Conservation (phyloP, 352 stramenopile genomes). For the Globisporangium nunn region DNA sequence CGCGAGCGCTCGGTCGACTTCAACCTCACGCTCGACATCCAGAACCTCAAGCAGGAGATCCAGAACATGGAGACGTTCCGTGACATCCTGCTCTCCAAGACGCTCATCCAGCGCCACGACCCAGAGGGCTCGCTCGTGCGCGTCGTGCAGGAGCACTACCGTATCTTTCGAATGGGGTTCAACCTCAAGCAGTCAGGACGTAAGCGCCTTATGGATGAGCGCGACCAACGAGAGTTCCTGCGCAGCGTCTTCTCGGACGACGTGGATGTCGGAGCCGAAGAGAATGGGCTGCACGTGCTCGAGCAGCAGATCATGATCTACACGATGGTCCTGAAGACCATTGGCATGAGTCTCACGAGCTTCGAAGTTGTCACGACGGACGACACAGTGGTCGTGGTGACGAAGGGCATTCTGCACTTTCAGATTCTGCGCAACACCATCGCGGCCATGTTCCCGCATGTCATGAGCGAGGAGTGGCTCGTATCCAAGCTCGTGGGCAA, state of each 20-base stretch:
- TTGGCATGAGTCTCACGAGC: conserved; percentile 19
- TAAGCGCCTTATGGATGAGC: conserved; percentile 15
- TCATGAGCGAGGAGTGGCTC: conserved; percentile 31
- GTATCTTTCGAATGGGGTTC: conserved; percentile 19
- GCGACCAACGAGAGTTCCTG: conserved; percentile 28
- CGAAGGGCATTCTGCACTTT: conserved; percentile 24
- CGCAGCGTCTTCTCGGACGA: conserved; percentile 27
- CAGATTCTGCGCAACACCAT: conserved; percentile 43
- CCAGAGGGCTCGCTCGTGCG: conserved; percentile 21
- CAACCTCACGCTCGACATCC: conserved; percentile 30
- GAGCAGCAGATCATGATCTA: conserved; percentile 37
- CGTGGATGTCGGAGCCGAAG: conserved; percentile 25
- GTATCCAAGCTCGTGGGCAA: conserved; percentile 31
- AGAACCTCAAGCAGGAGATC: conserved; percentile 33
- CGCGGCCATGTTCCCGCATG: conserved; percentile 33
- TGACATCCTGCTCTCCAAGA: conserved; percentile 21
- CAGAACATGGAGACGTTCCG: conserved; percentile 17
- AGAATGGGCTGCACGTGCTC: conserved; percentile 27
- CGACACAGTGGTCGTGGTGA: conserved; percentile 27
- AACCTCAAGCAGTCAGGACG: conserved; percentile 5
- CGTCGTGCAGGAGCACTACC: conserved; percentile 20
- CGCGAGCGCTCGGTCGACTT: conserved; percentile 23
- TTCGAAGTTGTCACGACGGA: conserved; percentile 28
- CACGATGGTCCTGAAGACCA: conserved; percentile 33
- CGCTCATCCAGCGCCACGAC: conserved; percentile 15